Percentiles rank a stretch among this genome's conserved stretches.
phyloP scores from a whole-genome alignment of 208 protist species.

The Wallacemonas rigidus region DNA sequence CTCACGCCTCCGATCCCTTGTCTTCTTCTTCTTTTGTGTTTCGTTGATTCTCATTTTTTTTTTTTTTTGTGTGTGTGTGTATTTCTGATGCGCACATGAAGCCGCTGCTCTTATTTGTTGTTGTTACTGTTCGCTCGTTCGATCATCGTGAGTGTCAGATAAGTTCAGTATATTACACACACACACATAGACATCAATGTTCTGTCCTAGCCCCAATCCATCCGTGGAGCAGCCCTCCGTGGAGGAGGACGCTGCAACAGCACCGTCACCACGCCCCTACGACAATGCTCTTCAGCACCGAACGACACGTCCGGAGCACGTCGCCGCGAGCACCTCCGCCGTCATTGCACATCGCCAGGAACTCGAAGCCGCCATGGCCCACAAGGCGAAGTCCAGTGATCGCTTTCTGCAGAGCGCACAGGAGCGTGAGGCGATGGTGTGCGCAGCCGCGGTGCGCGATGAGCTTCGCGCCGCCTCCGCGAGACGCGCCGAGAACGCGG shows the following conservation, averaged over 20 bases:
- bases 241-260: neutral
- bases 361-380: slow-evolving; percentile 15
- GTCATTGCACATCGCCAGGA: slow-evolving; percentile 17
- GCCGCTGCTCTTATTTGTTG: no score
- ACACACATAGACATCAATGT: slow-evolving; percentile 7
- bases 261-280: slow-evolving; percentile 35
- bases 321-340: neutral
- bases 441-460: neutral
- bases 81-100: no score
- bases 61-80: no score
- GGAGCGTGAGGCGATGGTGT: slow-evolving; percentile 15
- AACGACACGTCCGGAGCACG: neutral
- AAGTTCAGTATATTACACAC: neutral
- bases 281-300: slow-evolving; percentile 54
- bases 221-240: neutral
- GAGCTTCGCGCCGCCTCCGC: slow-evolving; percentile 16
- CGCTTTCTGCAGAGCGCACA: slow-evolving; percentile 6
- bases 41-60: neutral
- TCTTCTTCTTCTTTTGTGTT: neutral
- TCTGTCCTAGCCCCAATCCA: slow-evolving; percentile 4
- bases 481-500: slow-evolving; percentile 23
- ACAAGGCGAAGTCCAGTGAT: slow-evolving; percentile 17
- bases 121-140: no score
- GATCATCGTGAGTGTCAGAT: no score
- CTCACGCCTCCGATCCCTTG: no score